Evolutionary conservation across 306 rosid species (phyloP), one percentile per base, ranked within the genome.

Genomic region (Begonia peltatifolia): DNA sequence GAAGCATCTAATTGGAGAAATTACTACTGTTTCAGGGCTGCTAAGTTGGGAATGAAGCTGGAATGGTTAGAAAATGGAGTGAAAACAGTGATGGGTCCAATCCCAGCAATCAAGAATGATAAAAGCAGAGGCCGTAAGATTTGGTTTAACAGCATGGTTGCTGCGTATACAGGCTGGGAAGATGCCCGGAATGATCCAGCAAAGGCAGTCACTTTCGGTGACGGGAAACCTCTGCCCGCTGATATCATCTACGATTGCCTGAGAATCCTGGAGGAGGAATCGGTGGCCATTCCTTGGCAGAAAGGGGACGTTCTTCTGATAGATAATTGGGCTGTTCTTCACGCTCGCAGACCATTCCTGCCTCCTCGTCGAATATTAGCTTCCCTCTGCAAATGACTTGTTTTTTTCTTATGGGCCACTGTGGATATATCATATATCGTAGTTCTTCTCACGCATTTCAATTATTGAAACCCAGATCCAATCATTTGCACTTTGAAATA

Each of bases 91-190:
- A 80, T 76, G 97, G 94, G 95, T 53, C 95, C 97, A 16, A 82
- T 89, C 59, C 77, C 97, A 7, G 95, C 84, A 8, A 48, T 80
- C 47, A 90, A 82, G 56, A 62, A 60, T 11, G 90, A 80, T 52
- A 57, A 74, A 64, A 65, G 20, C 22, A 81, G 87, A 30, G 58
- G 59, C 56, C 77, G 82, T 23, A 83, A 85, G 83, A 76, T 78
- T 41, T 90, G 94, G 97, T 79, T 89, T 63, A 89, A 89, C 18
- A 84, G 90, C 74, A 84, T 89, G 95, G 94, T 78, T 38, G 93
- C 90, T 11, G 95, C 97, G 14, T 82, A 84, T 52, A 82, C 75
- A 5, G 75, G 77, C 2, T 79, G 79, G 82, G 25, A 76, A 65
- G 79, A 76, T 44, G 71, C 71, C 0, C 47, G 78, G 63, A 80